Percentiles rank a stretch among this genome's conserved stretches.
Evolutionary conservation across 176 grass and related monocot genomes (phyloP).

Genomic region (Musa schizocarpa): DNA sequence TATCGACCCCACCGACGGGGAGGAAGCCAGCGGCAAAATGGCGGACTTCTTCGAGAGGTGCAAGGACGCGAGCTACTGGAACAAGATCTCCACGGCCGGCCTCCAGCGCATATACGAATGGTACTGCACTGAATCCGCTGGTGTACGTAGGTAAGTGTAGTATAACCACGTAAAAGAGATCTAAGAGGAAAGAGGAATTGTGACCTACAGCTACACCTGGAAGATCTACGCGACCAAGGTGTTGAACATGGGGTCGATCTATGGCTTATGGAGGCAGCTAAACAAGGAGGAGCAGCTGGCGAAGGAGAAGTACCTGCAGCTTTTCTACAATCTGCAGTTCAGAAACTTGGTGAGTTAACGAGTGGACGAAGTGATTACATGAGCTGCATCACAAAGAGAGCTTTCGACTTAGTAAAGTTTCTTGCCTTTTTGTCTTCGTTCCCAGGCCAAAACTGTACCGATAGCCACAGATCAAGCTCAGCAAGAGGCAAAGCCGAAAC

Average conservation of each 20-base stretch:
- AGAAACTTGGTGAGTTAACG: conserved; percentile 52
- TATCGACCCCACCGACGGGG: conserved; percentile 66
- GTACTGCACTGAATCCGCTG: conserved; percentile 19
- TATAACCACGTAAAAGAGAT: neutral
- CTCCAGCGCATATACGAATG: conserved; percentile 91
- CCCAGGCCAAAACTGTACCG: conserved; percentile 44
- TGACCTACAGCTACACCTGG: conserved; percentile 77
- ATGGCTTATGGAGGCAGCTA: conserved; percentile 77
- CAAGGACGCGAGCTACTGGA: conserved; percentile 71
- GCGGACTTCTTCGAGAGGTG: conserved; percentile 85
- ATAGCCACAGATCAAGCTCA: conserved; percentile 16
- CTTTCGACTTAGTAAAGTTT: neutral
- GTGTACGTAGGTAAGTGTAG: no score
- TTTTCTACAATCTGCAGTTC: conserved; percentile 80
- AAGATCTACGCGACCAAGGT: conserved; percentile 87
- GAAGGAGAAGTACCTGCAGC: conserved; percentile 63
- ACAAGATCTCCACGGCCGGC: conserved; percentile 69
- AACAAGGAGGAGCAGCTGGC: conserved; percentile 60
- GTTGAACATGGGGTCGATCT: conserved; percentile 74
- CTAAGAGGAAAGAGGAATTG: neutral
- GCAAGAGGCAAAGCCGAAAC: conserved; percentile 4
- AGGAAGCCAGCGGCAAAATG: conserved; percentile 60
- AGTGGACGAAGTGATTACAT: neutral
- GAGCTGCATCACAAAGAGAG: neutral
- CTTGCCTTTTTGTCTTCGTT: neutral